phyloP scores from a whole-genome alignment of 495 filamentous ascomycete genomes.

The Xylaria acuta region DNA sequence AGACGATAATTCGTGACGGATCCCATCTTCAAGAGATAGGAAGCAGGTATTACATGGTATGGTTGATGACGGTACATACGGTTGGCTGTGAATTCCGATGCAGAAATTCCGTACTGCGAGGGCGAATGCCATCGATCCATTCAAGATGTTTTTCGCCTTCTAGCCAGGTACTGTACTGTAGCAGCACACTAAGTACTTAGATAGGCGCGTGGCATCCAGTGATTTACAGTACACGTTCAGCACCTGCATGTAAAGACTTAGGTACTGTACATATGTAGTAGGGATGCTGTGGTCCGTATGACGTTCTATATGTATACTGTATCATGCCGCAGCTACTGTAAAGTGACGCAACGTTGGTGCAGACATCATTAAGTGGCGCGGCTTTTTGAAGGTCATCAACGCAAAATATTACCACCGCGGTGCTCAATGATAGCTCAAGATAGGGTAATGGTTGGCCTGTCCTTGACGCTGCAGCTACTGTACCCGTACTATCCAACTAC shows the following conservation, averaged over 20 bases:
- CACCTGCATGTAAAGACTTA: background rate
- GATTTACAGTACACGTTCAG: background rate
- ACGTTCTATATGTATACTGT: background rate
- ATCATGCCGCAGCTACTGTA: background rate
- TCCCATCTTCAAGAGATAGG: background rate
- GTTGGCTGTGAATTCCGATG: constrained; percentile 21
- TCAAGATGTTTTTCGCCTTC: background rate
- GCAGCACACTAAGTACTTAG: no score
- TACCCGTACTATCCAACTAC: no score
- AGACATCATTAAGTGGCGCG: background rate
- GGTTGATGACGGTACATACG: background rate
- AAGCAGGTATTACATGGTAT: background rate
- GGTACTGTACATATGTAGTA: no score
- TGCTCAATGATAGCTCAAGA: background rate
- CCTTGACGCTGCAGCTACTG: no score
- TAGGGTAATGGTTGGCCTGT: background rate
- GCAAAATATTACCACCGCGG: background rate
- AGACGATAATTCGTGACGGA: background rate
- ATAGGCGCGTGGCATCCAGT: constrained; percentile 1
- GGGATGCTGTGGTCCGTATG: constrained; percentile 2
- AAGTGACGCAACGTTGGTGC: constrained; percentile 5
- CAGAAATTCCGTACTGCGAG: background rate
- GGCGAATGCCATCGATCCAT: background rate
- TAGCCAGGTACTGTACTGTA: no score
- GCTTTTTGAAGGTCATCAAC: constrained; percentile 6